These are phyloP conservation scores for Nitzschia sp. DNA, from an alignment of 108 stramenopile species.

Conservation along the genomic window DNA sequence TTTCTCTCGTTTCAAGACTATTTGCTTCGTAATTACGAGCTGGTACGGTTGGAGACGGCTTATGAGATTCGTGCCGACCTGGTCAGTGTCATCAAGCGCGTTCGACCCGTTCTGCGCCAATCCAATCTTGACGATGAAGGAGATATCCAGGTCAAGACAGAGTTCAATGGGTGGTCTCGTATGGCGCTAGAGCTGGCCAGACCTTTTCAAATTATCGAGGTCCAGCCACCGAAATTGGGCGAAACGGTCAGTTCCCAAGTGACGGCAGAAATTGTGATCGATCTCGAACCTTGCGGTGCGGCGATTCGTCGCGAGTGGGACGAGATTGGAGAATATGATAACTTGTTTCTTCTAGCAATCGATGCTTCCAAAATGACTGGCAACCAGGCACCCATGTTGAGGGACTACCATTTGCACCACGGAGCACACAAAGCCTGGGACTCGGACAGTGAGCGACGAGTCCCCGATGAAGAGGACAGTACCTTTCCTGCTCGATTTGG, in stretches of 20 bases:
- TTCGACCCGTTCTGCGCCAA: conserved; percentile 58
- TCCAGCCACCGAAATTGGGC: conserved; percentile 85
- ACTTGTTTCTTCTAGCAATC: conserved; percentile 82
- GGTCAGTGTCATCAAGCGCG: conserved; percentile 82
- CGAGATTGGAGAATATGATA: conserved; percentile 88
- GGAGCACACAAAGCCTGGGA: conserved; percentile 31
- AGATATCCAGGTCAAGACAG: conserved; percentile 45
- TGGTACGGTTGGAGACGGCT: conserved; percentile 89
- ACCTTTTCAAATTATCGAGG: conserved; percentile 63
- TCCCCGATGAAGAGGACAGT: conserved; percentile 84
- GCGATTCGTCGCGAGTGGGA: conserved; percentile 93
- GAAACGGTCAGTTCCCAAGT: conserved; percentile 79
- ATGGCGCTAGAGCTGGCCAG: conserved; percentile 79
- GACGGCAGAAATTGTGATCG: conserved; percentile 74
- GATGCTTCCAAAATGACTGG: conserved; percentile 78
- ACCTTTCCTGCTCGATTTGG: conserved; percentile 81
- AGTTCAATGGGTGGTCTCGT: conserved; percentile 83
- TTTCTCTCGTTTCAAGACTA: conserved; percentile 93
- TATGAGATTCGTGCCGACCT: conserved; percentile 94
- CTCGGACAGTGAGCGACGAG: conserved; percentile 49
- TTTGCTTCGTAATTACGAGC: conserved; percentile 87
- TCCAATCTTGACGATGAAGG: conserved; percentile 39
- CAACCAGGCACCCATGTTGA: conserved; percentile 44
- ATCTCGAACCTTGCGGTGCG: conserved; percentile 79
- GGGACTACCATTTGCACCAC: conserved; percentile 40